These are phyloP conservation scores for Colletotrichum sp. DNA, from an alignment of 2,329 filamentous ascomycete species.

Conservation along the genomic window DNA sequence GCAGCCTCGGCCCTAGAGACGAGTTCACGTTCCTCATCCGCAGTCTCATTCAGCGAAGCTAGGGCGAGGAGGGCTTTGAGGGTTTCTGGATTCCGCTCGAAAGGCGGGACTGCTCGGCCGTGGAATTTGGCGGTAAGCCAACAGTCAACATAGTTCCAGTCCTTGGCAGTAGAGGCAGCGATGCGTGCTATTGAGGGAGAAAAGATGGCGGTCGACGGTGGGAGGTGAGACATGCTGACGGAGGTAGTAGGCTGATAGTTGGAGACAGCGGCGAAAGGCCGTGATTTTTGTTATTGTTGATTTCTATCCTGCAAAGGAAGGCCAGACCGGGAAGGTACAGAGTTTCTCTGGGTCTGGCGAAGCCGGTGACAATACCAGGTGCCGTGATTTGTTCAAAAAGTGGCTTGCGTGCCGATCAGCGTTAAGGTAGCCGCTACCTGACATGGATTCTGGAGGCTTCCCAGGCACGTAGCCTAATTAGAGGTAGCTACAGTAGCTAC, in stretches of 20 bases:
- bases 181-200: constrained; percentile 73
- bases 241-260: not conserved
- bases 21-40: constrained; percentile 71
- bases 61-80: constrained; percentile 76
- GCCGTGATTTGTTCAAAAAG: not conserved
- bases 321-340: not conserved
- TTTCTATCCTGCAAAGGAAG: not conserved
- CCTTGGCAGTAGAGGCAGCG: constrained; percentile 82
- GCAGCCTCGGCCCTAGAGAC: constrained; percentile 63
- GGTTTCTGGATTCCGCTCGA: constrained; percentile 88
- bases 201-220: constrained; percentile 61
- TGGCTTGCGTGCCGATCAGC: not conserved
- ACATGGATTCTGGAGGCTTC: not conserved
- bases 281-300: not conserved
- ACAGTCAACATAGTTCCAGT: constrained; percentile 86
- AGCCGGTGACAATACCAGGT: not conserved
- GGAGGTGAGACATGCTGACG: constrained; percentile 41
- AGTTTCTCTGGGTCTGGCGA: not conserved
- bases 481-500: not conserved
- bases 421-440: not conserved
- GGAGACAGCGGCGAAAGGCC: not conserved
- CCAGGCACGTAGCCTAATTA: not conserved
- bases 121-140: constrained; percentile 80
- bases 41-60: constrained; percentile 76
- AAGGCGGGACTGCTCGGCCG: constrained; percentile 67